Evolutionary conservation across 163 green algal species (phyloP), one percentile per base, ranked within the genome.

Genomic region (Prototheca cutis): DNA sequence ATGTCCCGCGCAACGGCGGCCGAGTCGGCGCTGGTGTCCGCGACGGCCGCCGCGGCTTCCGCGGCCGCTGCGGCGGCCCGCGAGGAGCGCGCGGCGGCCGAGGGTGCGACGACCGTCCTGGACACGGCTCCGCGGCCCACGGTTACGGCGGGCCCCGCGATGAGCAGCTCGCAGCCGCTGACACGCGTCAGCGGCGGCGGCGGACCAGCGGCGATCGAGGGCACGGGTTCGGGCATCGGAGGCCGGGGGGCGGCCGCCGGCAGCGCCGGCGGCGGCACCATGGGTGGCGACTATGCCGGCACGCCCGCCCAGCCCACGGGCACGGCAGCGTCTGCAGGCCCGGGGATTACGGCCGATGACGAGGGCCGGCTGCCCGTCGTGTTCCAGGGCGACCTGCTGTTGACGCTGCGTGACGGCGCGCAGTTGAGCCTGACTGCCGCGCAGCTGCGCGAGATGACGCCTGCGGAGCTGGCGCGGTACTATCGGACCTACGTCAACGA

Each of bases 401-500:
- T 77, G 4, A 77, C 64, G 4, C 49, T 70, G 48, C 45, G 32
- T 6, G 56, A 74, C 28, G 70, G 57, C 24, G 42, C 56, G 36
- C 48, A 61, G 19, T 27, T 67, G 23, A 49, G 28, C 17, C 49
- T 73, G 28, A 65, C 40, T 2, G 36, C 58, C 4, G 55, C 27
- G 4, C 36, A 75, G 42, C 42, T 78, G 39, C 62, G 62, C 10
- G 51, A 58, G 24, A 74, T 78, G 66, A 74, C 65, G 2, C 55
- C 48, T 13, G 52, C 63, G 18, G 70, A 71, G 48, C 62, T 77
- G 60, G 64, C 68, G 23, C 63, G 53, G 49, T 59, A 73, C 61
- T 76, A 69, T 59, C 68, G 69, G 59, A 62, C 62, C 1, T 78
- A 75, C 47, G 66, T 78, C 32, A 75, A 72, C 17, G 58, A 78